Conservation (phyloP, 768 basidiomycete genomes). For the Rhodotorula paludigena region DNA sequence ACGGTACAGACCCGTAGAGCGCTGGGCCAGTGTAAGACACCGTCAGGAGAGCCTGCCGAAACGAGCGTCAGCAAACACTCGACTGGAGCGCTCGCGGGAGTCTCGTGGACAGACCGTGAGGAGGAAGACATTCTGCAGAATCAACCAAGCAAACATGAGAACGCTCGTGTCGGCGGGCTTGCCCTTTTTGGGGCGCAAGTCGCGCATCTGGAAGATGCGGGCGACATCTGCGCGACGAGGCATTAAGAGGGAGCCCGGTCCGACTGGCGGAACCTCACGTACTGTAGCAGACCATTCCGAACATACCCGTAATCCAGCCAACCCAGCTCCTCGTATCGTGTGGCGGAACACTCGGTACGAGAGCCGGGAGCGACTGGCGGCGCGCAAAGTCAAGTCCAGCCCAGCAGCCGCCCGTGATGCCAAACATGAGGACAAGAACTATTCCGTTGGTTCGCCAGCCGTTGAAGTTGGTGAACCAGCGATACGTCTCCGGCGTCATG, state of each 20-base stretch:
- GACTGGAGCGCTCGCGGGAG: neutral
- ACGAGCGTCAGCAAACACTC: neutral
- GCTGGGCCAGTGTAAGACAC: conserved; percentile 2
- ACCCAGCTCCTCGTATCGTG: neutral
- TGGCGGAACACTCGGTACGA: neutral
- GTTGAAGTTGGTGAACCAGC: neutral
- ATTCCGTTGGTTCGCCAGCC: neutral
- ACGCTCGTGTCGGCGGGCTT: neutral
- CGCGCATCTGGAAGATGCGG: neutral
- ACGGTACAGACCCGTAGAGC: neutral
- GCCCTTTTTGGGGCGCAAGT: neutral
- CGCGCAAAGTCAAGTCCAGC: neutral
- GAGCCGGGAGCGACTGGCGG: neutral
- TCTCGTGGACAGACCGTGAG: neutral
- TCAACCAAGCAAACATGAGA: neutral
- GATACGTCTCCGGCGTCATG: neutral
- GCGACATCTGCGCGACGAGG: neutral
- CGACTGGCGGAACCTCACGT: no score
- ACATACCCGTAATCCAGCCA: neutral
- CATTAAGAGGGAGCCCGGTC: no score
- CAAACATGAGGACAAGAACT: neutral
- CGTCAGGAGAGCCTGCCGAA: conserved; percentile 1
- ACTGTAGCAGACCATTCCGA: conserved; percentile 5
- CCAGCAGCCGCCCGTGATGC: conserved; percentile 1
- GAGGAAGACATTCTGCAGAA: conserved; percentile 15